Evolutionary conservation across 192 early-diverging fungal species (phyloP).

Genomic region (Cetraspora pellucida): DNA sequence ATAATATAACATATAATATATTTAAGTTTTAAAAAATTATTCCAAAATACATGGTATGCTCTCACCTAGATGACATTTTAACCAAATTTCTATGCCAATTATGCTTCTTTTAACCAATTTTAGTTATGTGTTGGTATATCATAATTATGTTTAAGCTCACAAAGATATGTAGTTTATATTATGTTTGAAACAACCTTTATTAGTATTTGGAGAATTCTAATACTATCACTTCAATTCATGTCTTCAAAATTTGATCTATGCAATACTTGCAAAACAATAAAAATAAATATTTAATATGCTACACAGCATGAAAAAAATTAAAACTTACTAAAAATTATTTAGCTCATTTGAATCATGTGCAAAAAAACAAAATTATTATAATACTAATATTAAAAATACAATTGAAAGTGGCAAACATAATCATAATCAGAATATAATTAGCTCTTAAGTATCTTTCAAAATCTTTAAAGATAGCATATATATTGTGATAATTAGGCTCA

Average conservation of each 20-base stretch:
- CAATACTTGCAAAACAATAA: background rate
- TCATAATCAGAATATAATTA: no score
- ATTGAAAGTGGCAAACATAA: background rate
- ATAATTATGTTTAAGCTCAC: background rate
- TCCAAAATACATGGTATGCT: background rate
- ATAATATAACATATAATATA: background rate
- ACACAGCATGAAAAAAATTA: background rate
- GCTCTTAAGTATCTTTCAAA: no score
- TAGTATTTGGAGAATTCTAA: background rate
- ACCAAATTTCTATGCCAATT: background rate
- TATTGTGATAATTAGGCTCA: no score
- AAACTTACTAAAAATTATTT: background rate
- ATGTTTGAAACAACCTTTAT: background rate
- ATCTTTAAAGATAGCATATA: no score
- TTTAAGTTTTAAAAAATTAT: constrained; percentile 4
- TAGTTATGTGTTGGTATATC: background rate
- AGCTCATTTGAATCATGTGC: background rate
- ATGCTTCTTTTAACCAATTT: background rate
- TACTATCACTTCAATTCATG: background rate
- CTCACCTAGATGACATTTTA: background rate
- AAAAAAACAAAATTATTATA: background rate
- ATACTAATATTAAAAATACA: background rate
- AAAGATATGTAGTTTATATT: background rate
- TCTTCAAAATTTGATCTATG: background rate
- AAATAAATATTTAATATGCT: background rate